These are phyloP conservation scores for Diphasiastrum complanatum DNA, from an alignment of 83 land plant species.

Conservation along the genomic window DNA sequence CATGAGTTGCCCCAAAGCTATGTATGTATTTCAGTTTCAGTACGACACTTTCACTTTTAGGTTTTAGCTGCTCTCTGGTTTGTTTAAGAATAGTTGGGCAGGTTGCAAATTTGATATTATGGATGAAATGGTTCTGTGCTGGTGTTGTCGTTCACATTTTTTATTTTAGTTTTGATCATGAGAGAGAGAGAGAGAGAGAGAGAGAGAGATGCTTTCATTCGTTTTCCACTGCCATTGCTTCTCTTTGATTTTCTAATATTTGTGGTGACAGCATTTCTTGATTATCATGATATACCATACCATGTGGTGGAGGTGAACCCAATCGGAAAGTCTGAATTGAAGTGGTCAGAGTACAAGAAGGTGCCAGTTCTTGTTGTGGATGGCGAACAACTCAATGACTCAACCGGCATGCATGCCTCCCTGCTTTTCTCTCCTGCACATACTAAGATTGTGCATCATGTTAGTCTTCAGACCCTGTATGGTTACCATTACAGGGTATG, in stretches of 20 bases:
- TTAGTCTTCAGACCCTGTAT: slow-evolving; percentile 3
- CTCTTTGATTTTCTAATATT: neutral
- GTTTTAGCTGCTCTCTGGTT: too few species aligned
- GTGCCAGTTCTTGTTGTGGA: slow-evolving; percentile 89
- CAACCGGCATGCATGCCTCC: slow-evolving; percentile 53
- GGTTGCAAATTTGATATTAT: too few species aligned
- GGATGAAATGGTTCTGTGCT: too few species aligned
- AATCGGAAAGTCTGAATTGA: slow-evolving; percentile 69
- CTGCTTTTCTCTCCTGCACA: neutral
- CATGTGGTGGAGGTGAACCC: slow-evolving; percentile 91
- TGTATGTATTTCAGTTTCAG: too few species aligned
- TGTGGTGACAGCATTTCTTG: slow-evolving; percentile 67
- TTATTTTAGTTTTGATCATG: too few species aligned
- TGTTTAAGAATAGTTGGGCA: too few species aligned
- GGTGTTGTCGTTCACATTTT: too few species aligned
- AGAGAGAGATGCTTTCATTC: too few species aligned
- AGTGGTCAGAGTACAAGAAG: slow-evolving; percentile 94
- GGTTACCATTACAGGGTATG: neutral
- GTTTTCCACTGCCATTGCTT: too few species aligned
- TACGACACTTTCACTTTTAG: too few species aligned
- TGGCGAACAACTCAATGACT: slow-evolving; percentile 86
- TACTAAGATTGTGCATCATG: neutral
- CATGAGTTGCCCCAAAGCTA: too few species aligned
- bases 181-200: too few species aligned
- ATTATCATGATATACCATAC: slow-evolving; percentile 81